phyloP scores from a whole-genome alignment of 345 rosid genomes.

The Arabidopsis arenosa region DNA sequence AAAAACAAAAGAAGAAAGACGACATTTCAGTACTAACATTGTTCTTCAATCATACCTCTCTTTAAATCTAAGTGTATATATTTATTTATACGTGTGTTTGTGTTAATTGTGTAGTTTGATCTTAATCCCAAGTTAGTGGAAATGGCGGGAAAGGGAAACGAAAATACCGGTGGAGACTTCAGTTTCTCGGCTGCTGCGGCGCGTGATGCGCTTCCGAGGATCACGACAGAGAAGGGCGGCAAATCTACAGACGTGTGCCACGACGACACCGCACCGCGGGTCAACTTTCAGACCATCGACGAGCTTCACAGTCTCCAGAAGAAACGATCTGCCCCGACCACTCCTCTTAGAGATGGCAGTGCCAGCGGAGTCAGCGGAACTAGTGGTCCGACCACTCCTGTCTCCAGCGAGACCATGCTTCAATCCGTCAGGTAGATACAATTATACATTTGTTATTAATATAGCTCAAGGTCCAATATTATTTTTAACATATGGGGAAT shows the following conservation, averaged over 20 bases:
- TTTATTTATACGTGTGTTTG: not conserved
- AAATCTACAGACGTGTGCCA: constrained; percentile 56
- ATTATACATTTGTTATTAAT: not conserved
- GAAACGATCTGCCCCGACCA: constrained; percentile 83
- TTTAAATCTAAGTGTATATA: not conserved
- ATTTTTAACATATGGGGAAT: not conserved
- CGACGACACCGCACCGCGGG: constrained; percentile 65
- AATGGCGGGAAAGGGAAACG: constrained; percentile 41
- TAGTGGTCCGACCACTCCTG: constrained; percentile 53
- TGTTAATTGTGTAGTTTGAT: constrained; percentile 24
- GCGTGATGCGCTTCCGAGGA: constrained; percentile 49
- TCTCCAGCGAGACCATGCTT: constrained; percentile 72
- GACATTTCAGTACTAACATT: constrained; percentile 28
- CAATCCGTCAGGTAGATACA: constrained; percentile 83
- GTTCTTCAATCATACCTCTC: not conserved
- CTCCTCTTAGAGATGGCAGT: constrained; percentile 56
- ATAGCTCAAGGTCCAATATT: not conserved
- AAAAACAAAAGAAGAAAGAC: not conserved
- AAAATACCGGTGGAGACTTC: constrained; percentile 36
- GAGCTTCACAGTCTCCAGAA: constrained; percentile 91
- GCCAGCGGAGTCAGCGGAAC: constrained; percentile 22
- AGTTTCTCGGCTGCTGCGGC: constrained; percentile 47
- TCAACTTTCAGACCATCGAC: constrained; percentile 84
- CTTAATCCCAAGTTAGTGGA: not conserved
- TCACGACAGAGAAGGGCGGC: constrained; percentile 43